Base-by-base conservation (phyloP, 306 rosid species). In the Adenanthera pavonina region DNA sequence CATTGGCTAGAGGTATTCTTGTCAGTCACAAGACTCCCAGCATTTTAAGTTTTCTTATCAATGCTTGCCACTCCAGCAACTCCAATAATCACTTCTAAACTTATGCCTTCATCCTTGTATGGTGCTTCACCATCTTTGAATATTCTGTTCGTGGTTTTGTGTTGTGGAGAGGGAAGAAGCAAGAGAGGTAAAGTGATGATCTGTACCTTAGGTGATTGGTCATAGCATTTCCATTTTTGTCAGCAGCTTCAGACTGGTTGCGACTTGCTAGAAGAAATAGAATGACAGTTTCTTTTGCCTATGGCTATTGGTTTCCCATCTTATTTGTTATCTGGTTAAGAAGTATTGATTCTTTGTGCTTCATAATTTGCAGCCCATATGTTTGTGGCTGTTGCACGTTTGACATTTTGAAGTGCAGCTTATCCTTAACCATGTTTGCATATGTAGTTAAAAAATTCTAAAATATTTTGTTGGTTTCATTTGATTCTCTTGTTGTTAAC, bases 111-210 rank as follows among this genome's bases (percentile, higher is more conserved):
- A 20, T 19, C 74, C 17, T 7, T 41, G 36, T 15, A 8, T 8
- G 33, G 34, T 57, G 64, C 19, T 64, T 64, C 72, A 38, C 56
- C 38, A 44, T 72, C 49, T 52, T 53, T 74, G 66, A 36, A 36
- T 52, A 41, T 35, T 72, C 19, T 52, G 2, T 20, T 11, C 19
- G 16, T n/a, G 8, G 49, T 1, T 53, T 3, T 73, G 59, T 52
- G 2, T 52, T 35, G 62, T 33, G 51, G 62, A 30, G 60, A 15
- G 69, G 38, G 20, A 51, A 35, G 17, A 14, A 61, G n/a, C 33
- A 36, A 5, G 47, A 72, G 41, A 46, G 57, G 57, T 33, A 46
- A 47, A 64, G 69, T 64, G 69, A 34, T 64, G 10, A 15, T 15
- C n/a, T 65, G 20, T 40, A 16, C 13, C 35, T 16, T 8, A 25